Percentiles rank a stretch among this genome's conserved stretches.
These are phyloP conservation scores for Potentilla sterilis DNA, from an alignment of 306 rosid species.

Conservation along the genomic window DNA sequence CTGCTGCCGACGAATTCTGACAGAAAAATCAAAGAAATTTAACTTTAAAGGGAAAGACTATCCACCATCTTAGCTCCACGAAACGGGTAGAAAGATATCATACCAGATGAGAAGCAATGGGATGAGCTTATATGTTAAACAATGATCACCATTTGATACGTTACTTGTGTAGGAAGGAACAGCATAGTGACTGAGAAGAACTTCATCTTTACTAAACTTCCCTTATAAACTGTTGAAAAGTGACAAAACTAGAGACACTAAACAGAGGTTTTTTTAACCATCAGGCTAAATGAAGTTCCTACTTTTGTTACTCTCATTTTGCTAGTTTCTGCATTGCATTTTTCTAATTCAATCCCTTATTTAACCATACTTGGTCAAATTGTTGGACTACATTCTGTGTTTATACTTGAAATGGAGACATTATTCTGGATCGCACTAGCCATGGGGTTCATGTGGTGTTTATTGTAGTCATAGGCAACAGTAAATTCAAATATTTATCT, in stretches of 20 bases:
- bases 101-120: background rate
- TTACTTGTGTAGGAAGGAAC: conserved; percentile 4
- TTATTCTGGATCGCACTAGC: background rate
- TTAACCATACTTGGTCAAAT: background rate
- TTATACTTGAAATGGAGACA: background rate
- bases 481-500: background rate
- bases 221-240: background rate
- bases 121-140: background rate
- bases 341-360: background rate
- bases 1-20: background rate
- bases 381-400: background rate
- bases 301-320: background rate
- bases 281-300: background rate
- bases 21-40: background rate
- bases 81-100: background rate
- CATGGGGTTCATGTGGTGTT: background rate
- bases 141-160: background rate
- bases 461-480: background rate
- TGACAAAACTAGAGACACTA: background rate
- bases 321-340: background rate
- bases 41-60: background rate
- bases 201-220: background rate
- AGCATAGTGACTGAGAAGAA: background rate
- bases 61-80: background rate
- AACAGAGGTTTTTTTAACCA: background rate